Conservation (phyloP, 768 basidiomycete species). For the Suillus discolor region DNA sequence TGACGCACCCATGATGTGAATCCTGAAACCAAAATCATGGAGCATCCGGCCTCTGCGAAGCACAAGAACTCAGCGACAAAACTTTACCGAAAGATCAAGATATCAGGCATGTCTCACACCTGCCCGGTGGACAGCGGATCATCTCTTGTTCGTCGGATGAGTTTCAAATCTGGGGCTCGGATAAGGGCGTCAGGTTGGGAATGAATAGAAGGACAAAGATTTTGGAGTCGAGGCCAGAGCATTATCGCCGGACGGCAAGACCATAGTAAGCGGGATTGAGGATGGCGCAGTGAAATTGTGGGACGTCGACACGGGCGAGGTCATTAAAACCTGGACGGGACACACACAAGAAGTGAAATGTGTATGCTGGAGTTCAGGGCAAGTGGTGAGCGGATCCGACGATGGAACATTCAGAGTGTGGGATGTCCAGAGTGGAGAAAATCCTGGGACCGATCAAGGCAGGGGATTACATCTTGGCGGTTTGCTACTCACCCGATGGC, state of each 20-base stretch:
- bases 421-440: neutral
- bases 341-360: neutral
- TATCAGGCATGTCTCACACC: neutral
- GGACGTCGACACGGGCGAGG: neutral
- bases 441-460: too few relatives aligned
- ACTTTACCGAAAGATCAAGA: neutral
- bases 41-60: neutral
- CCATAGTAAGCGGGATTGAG: neutral
- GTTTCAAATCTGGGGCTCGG: neutral
- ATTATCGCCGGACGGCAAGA: neutral
- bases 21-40: neutral
- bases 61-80: neutral
- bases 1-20: neutral
- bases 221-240: neutral
- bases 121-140: neutral
- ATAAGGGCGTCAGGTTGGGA: too few relatives aligned
- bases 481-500: neutral
- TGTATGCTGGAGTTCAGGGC: neutral
- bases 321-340: neutral
- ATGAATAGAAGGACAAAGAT: neutral
- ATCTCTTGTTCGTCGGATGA: neutral
- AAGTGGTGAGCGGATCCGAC: neutral
- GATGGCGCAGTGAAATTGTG: neutral
- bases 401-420: neutral
- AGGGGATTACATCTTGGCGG: neutral